phyloP scores from a whole-genome alignment of 331 rosid genomes.

The Stylosanthes scabra region DNA sequence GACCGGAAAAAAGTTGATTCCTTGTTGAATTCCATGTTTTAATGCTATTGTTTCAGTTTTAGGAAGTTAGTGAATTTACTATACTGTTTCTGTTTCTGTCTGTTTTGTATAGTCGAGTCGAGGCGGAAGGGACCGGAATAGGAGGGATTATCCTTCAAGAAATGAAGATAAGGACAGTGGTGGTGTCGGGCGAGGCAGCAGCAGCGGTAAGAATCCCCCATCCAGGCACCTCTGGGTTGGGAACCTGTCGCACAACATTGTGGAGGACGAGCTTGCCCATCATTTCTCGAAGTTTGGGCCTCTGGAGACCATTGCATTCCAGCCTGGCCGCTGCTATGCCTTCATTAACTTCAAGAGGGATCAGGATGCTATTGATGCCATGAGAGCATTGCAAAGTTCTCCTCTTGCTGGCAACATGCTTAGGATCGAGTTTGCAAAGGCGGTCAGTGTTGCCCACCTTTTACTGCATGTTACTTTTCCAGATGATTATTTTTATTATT shows the following conservation, averaged over 20 bases:
- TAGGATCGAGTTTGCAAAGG: constrained; percentile 52
- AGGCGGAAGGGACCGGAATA: constrained; percentile 52
- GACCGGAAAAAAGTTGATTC: too few relatives aligned
- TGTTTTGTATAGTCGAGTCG: constrained; percentile 41
- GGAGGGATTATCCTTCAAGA: constrained; percentile 57
- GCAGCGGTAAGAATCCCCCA: constrained; percentile 46
- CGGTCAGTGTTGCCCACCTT: constrained; percentile 66
- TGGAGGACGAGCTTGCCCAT: constrained; percentile 70
- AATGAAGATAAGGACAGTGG: constrained; percentile 46
- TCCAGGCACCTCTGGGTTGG: constrained; percentile 63
- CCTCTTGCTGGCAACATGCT: constrained; percentile 69
- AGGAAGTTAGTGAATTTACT: constrained; percentile 16
- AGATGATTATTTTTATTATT: constrained; percentile 38
- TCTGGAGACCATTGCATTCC: constrained; percentile 84
- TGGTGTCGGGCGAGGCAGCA: constrained; percentile 36
- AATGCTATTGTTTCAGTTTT: constrained; percentile 17
- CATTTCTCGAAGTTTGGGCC: constrained; percentile 78
- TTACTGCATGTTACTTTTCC: constrained; percentile 51
- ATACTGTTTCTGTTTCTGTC: constrained; percentile 15
- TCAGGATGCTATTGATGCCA: constrained; percentile 87
- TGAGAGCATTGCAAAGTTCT: constrained; percentile 76
- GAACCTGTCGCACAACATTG: constrained; percentile 61
- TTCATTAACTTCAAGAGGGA: constrained; percentile 79
- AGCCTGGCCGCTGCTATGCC: constrained; percentile 86
- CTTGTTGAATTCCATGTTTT: neutral